phyloP scores from a whole-genome alignment of 257 asterid genomes.

The Solanum okadae region DNA sequence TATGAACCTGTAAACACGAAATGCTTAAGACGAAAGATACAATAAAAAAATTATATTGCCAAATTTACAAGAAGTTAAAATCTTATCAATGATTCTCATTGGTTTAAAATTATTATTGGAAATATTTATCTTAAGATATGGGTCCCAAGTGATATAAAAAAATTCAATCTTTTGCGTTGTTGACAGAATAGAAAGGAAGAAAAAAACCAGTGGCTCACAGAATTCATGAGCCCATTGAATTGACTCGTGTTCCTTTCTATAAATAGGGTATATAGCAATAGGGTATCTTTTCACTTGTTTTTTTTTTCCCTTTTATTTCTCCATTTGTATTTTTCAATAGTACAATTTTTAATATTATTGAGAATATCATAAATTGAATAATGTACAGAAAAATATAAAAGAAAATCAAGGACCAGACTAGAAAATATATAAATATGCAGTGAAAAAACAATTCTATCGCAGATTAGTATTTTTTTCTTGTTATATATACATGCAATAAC shows the following conservation, averaged over 20 bases:
- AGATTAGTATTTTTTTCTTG: too few relatives aligned
- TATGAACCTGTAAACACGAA: neutral
- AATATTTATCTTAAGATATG: neutral
- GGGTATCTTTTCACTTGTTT: neutral
- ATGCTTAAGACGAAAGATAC: neutral
- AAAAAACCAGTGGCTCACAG: slow-evolving; percentile 10
- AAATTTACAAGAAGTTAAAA: neutral
- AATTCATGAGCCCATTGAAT: slow-evolving; percentile 2
- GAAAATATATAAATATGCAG: neutral
- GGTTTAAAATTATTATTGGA: neutral
- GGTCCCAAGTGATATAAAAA: slow-evolving; percentile 1
- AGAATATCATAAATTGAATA: neutral
- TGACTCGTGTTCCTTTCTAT: slow-evolving; percentile 8
- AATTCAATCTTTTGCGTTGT: neutral
- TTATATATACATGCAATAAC: neutral
- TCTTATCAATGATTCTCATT: neutral
- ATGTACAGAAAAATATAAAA: neutral
- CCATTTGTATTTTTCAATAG: neutral
- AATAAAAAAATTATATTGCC: neutral
- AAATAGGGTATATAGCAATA: neutral
- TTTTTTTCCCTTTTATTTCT: slow-evolving; percentile 12
- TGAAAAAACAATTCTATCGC: too few relatives aligned
- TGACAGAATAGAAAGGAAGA: neutral
- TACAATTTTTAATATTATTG: neutral
- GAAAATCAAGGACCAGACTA: neutral